Evolutionary conservation across 2,329 filamentous ascomycete genomes (phyloP).

Genomic region (Zasmidium angulare): DNA sequence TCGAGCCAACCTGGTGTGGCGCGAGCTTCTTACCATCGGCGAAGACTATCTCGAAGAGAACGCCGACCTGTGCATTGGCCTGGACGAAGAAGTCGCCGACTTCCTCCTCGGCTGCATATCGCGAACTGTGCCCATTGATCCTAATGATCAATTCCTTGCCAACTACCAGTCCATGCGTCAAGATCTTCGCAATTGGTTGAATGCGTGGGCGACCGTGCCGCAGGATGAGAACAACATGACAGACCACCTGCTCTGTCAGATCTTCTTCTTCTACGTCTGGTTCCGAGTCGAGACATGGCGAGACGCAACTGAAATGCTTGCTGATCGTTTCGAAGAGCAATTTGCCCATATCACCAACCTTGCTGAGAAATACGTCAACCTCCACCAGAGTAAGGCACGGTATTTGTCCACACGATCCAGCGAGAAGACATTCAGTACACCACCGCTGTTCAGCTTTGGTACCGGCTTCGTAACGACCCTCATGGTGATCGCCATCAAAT

Average conservation of each 20-base stretch:
- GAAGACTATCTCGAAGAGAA: slow-evolving; percentile 2
- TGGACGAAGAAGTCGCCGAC: neutral
- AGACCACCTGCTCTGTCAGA: slow-evolving; percentile 5
- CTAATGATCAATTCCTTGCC: neutral
- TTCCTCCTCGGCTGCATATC: slow-evolving; percentile 3
- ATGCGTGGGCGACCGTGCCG: neutral
- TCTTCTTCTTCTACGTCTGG: slow-evolving; percentile 10
- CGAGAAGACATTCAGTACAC: neutral
- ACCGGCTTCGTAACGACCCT: slow-evolving; percentile 1
- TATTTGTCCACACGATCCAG: neutral
- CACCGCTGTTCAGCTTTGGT: slow-evolving; percentile 9
- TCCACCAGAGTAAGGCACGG: neutral
- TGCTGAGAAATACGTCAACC: slow-evolving; percentile 1
- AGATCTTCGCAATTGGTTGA: slow-evolving; percentile 3
- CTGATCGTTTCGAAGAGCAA: slow-evolving; percentile 6
- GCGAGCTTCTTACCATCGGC: neutral
- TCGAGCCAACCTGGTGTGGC: slow-evolving; percentile 1
- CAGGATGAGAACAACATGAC: neutral
- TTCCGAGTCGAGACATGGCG: slow-evolving; percentile 2
- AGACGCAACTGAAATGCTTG: slow-evolving; percentile 1
- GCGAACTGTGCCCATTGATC: neutral
- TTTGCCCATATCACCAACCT: slow-evolving; percentile 5
- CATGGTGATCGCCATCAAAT: slow-evolving; percentile 6
- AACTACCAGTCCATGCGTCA: slow-evolving; percentile 2
- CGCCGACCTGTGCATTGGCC: neutral